Conservation (phyloP, 1,284 basidiomycete species). For the Leccinum holopus region DNA sequence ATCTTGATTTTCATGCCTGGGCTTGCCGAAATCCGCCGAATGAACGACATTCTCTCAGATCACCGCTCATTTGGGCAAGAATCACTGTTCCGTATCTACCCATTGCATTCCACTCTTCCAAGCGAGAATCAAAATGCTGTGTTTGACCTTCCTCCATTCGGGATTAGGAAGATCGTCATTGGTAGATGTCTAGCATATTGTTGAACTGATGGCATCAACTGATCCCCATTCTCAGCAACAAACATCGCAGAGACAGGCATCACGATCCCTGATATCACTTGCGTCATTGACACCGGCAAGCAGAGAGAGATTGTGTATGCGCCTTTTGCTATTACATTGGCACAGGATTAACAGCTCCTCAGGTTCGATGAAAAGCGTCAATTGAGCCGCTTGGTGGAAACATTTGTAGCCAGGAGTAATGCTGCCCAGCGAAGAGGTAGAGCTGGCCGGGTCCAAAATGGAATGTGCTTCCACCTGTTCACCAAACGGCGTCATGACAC, state of each 20-base stretch:
- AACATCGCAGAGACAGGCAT: conserved; percentile 89
- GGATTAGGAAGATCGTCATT: conserved; percentile 89
- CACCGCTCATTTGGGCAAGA: conserved; percentile 75
- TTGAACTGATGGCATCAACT: conserved; percentile 67
- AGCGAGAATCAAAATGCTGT: conserved; percentile 90
- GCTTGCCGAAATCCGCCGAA: conserved; percentile 85
- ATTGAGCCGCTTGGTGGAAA: conserved; percentile 90
- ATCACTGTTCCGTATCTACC: conserved; percentile 75
- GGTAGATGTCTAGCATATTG: conserved; percentile 45
- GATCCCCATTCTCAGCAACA: conserved; percentile 50
- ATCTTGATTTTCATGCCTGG: conserved; percentile 95
- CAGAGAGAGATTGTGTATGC: conserved; percentile 86
- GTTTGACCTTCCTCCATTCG: conserved; percentile 81
- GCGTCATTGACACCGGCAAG: conserved; percentile 95
- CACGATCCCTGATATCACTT: conserved; percentile 97
- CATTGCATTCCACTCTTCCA: conserved; percentile 92
- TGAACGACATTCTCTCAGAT: conserved; percentile 80
- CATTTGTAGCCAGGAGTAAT: conserved; percentile 92
- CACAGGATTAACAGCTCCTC: conserved; percentile 14
- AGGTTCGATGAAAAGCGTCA: conserved; percentile 98
- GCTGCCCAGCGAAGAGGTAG: conserved; percentile 91
- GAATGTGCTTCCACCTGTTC: conserved; percentile 96
- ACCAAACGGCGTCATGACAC: conserved; percentile 86
- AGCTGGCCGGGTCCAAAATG: conserved; percentile 89
- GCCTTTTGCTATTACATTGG: neutral